Percentiles rank a stretch among this genome's conserved stretches.
Evolutionary conservation across 257 asterid species (phyloP).

Genomic region (Solanum chmielewskii): DNA sequence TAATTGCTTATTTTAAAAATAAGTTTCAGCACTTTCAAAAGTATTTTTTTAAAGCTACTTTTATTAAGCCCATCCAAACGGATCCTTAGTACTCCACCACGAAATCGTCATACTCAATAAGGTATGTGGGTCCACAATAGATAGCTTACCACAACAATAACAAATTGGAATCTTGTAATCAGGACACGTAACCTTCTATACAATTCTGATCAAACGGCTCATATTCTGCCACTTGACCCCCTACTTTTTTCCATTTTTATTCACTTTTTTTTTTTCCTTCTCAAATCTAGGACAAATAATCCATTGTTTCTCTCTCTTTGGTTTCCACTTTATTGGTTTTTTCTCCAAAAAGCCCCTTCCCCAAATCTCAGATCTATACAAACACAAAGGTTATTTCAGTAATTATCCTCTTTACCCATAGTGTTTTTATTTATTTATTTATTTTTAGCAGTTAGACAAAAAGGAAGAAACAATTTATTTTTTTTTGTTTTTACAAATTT

Average conservation of each 20-base stretch:
- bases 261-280: not conserved
- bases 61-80: too few relatives aligned
- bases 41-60: too few relatives aligned
- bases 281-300: not conserved
- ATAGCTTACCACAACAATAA: not conserved
- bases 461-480: not conserved
- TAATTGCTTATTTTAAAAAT: too few relatives aligned
- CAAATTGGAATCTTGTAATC: constrained; percentile 14
- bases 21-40: too few relatives aligned
- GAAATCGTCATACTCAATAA: not conserved
- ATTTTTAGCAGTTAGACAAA: not conserved
- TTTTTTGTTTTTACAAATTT: not conserved
- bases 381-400: constrained; percentile 43
- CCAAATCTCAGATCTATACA: constrained; percentile 29
- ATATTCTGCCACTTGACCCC: constrained; percentile 4
- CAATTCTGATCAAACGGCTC: constrained; percentile 32
- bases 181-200: constrained; percentile 38
- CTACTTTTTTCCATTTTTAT: not conserved
- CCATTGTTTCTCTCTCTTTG: not conserved
- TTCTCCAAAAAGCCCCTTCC: constrained; percentile 1
- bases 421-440: not conserved
- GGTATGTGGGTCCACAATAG: not conserved
- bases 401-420: not conserved
- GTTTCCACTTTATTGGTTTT: not conserved
- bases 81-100: rapidly evolving